A percentile compares a stretch with the other conserved stretches of the same genome.
These are phyloP conservation scores for Mortierella antarctica DNA, from an alignment of 192 early-diverging fungal species.

Conservation along the genomic window DNA sequence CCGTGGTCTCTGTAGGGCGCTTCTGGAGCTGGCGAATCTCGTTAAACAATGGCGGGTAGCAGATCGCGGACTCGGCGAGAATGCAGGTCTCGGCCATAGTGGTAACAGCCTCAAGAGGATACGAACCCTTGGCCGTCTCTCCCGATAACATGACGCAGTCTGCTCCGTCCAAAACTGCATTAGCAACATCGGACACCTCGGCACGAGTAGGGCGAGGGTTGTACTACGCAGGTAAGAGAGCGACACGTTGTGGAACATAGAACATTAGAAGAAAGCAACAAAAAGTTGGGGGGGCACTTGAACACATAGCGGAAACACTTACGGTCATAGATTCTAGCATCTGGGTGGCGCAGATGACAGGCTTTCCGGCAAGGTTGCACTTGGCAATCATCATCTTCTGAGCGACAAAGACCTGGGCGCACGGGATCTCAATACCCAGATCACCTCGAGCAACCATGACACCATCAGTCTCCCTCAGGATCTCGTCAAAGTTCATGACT, in stretches of 20 bases:
- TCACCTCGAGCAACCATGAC: constrained; percentile 99
- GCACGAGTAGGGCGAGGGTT: constrained; percentile 98
- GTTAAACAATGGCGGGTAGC: constrained; percentile 95
- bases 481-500: constrained; percentile 98
- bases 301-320: constrained; percentile 31
- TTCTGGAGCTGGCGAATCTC: constrained; percentile 80
- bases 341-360: constrained; percentile 97
- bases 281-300: not conserved
- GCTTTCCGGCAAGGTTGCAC: constrained; percentile 97
- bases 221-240: constrained; percentile 37
- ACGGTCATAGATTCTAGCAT: constrained; percentile 97
- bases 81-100: constrained; percentile 96
- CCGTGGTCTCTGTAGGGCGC: constrained; percentile 85
- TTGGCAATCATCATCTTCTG: constrained; percentile 99
- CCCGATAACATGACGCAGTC: constrained; percentile 99
- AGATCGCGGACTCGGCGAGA: constrained; percentile 93
- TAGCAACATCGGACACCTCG: constrained; percentile 98
- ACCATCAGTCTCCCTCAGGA: constrained; percentile 92
- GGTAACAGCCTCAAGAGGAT: constrained; percentile 87
- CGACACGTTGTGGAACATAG: not conserved
- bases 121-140: constrained; percentile 96
- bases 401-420: constrained; percentile 89
- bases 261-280: not conserved
- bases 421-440: constrained; percentile 96
- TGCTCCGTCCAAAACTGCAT: constrained; percentile 96